phyloP scores from a whole-genome alignment of 2,329 filamentous ascomycete genomes.

The Trichoderma koningiopsis region DNA sequence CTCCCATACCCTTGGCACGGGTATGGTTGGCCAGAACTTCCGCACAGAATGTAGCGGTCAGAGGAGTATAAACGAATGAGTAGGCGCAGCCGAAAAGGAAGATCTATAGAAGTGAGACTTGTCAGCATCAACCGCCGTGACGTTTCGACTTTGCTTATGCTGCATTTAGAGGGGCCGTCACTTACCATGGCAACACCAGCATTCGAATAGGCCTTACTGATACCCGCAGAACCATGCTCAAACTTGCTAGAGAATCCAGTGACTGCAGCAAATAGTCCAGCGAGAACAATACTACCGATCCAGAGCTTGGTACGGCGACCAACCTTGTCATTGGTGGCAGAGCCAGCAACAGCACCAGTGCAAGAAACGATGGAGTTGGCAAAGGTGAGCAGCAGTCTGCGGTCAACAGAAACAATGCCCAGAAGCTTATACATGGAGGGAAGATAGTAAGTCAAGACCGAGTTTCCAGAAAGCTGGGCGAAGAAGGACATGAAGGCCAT shows the following conservation, averaged over 20 bases:
- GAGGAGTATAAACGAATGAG: slow-evolving; percentile 54
- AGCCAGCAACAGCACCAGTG: slow-evolving; percentile 43
- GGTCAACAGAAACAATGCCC: slow-evolving; percentile 55
- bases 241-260: slow-evolving; percentile 50
- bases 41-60: slow-evolving; percentile 43
- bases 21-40: slow-evolving; percentile 39
- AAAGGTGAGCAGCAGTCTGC: slow-evolving; percentile 51
- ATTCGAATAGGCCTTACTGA: slow-evolving; percentile 42
- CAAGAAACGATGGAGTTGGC: slow-evolving; percentile 42
- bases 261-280: slow-evolving; percentile 51
- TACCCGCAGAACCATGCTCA: slow-evolving; percentile 37
- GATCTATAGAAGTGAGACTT: slow-evolving; percentile 39
- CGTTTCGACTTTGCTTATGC: neutral
- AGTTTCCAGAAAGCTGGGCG: slow-evolving; percentile 56
- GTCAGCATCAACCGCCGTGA: neutral
- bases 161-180: slow-evolving; percentile 11
- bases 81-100: slow-evolving; percentile 57
- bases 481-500: slow-evolving; percentile 56
- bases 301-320: slow-evolving; percentile 49
- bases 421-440: slow-evolving; percentile 53
- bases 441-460: slow-evolving; percentile 56
- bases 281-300: slow-evolving; percentile 51
- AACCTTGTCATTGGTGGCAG: slow-evolving; percentile 37
- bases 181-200: slow-evolving; percentile 50
- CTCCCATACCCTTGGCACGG: slow-evolving; percentile 41